These are phyloP conservation scores for Brassica hybrid DNA, from an alignment of 441 rosid species.

Conservation along the genomic window DNA sequence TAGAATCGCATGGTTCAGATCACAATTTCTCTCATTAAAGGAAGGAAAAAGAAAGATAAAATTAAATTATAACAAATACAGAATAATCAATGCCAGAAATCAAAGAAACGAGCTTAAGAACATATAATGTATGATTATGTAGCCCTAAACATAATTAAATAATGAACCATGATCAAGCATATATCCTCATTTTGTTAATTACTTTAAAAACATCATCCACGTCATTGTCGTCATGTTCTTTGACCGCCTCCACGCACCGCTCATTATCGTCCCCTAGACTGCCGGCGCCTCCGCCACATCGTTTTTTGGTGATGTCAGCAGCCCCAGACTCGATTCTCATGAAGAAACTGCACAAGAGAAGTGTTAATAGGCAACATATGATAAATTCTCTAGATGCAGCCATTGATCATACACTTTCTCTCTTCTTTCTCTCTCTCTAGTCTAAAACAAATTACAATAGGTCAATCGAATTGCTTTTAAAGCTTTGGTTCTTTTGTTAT, in stretches of 20 bases:
- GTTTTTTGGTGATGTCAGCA: constrained; percentile 22
- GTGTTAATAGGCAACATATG: constrained; percentile 30
- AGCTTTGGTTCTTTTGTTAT: constrained; percentile 11
- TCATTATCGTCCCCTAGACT: constrained; percentile 39
- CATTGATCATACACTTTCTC: constrained; percentile 33
- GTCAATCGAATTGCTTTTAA: no score
- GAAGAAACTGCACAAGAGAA: constrained; percentile 38
- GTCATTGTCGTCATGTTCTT: constrained; percentile 43
- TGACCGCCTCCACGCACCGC: constrained; percentile 31
- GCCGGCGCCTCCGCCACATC: constrained; percentile 38
- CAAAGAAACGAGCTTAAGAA: neutral
- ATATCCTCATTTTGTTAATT: constrained; percentile 41
- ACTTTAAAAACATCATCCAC: constrained; percentile 49
- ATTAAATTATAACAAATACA: neutral
- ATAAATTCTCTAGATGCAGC: constrained; percentile 37
- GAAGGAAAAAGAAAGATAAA: neutral
- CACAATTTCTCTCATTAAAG: neutral
- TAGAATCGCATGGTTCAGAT: neutral
- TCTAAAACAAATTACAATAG: no score
- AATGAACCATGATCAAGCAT: constrained; percentile 34
- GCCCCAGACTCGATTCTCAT: constrained; percentile 25
- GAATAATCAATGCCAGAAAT: neutral
- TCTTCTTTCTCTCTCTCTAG: no score
- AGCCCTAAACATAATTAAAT: neutral
- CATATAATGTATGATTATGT: neutral